Percentiles rank a stretch among this genome's conserved stretches.
These are phyloP conservation scores for Beauveria bassiana DNA, from an alignment of 2,329 filamentous ascomycete species.

Conservation along the genomic window DNA sequence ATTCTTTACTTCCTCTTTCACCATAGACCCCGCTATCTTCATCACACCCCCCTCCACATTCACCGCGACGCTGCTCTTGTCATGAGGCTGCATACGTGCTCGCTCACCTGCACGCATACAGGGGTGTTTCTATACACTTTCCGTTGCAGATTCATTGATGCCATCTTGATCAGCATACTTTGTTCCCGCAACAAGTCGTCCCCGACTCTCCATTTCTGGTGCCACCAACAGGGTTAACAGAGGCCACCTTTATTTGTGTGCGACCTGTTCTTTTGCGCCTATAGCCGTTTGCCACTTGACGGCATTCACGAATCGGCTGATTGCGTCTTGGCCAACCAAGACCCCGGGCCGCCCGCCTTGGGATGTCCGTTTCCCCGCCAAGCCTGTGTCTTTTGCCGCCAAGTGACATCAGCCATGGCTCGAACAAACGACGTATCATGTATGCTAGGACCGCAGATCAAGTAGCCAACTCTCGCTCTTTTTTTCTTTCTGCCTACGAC, in stretches of 20 bases:
- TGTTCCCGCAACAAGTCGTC: too few relatives aligned
- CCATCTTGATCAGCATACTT: neutral
- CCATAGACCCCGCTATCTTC: neutral
- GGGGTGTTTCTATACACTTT: neutral
- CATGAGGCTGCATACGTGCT: neutral
- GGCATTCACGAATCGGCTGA: conserved; percentile 6
- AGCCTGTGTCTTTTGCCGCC: conserved; percentile 5
- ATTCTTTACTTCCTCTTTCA: neutral
- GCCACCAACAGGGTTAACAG: neutral
- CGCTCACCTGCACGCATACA: neutral
- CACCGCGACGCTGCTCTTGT: conserved; percentile 4
- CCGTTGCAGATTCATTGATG: neutral
- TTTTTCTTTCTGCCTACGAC: too few relatives aligned
- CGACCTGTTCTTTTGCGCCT: neutral
- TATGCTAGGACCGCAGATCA: too few relatives aligned
- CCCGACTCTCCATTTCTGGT: neutral
- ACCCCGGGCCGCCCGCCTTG: neutral
- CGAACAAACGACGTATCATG: neutral
- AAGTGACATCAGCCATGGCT: conserved; percentile 9
- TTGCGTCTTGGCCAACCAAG: neutral
- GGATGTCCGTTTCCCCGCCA: neutral
- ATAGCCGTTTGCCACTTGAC: neutral
- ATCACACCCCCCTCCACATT: conserved; percentile 4
- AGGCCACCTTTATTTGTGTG: neutral
- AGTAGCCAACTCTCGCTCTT: too few relatives aligned